phyloP scores from a whole-genome alignment of 495 filamentous ascomycete species.

The Trichoderma reesei region DNA sequence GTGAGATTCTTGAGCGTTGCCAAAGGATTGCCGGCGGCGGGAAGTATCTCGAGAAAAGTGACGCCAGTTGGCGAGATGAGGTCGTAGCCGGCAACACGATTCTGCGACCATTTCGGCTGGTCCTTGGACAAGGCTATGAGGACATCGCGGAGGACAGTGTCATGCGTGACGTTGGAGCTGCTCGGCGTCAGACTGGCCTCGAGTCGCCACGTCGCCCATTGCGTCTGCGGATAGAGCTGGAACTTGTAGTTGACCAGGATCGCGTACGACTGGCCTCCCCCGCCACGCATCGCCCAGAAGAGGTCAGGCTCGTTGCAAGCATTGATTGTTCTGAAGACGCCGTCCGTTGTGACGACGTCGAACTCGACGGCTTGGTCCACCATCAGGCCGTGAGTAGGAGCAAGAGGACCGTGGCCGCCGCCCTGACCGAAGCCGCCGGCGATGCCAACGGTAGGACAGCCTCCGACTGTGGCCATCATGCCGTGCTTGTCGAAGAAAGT shows the following conservation, averaged over 20 bases:
- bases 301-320: slow-evolving; percentile 37
- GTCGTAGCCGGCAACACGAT: neutral
- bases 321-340: slow-evolving; percentile 37
- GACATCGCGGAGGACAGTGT: neutral
- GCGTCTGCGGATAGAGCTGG: neutral
- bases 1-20: neutral
- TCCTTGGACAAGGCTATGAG: neutral
- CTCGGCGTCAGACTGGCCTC: neutral
- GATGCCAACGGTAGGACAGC: slow-evolving; percentile 37
- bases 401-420: slow-evolving; percentile 39
- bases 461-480: slow-evolving; percentile 28
- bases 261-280: slow-evolving; percentile 35
- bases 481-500: slow-evolving; percentile 20
- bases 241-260: slow-evolving; percentile 22
- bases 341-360: slow-evolving; percentile 42
- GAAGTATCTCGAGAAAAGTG: neutral
- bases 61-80: neutral
- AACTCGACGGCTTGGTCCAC: slow-evolving; percentile 38
- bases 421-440: slow-evolving; percentile 48
- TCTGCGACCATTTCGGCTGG: neutral
- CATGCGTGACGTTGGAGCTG: neutral
- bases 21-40: neutral
- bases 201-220: neutral
- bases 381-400: slow-evolving; percentile 40
- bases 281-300: slow-evolving; percentile 43